These are phyloP conservation scores for Melanogaster broomeanus DNA, from an alignment of 768 basidiomycete species.

Conservation along the genomic window DNA sequence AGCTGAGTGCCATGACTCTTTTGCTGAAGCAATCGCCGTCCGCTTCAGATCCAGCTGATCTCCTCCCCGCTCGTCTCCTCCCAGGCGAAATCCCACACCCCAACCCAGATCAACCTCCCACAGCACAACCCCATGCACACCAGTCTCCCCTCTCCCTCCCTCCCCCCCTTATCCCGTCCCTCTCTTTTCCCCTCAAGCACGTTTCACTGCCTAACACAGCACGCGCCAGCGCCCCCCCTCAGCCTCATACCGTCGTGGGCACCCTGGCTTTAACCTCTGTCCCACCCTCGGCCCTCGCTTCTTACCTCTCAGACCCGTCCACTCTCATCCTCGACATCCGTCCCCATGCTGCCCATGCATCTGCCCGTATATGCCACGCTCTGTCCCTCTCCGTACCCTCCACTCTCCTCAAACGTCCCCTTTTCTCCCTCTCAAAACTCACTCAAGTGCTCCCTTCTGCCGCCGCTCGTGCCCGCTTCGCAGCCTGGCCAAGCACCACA, in stretches of 20 bases:
- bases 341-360: constrained; percentile 70
- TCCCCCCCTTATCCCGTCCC: constrained; percentile 25
- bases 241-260: neutral
- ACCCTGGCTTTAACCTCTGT: constrained; percentile 23
- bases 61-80: constrained; percentile 41
- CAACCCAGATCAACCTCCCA: constrained; percentile 8
- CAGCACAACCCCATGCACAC: too few species aligned
- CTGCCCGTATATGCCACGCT: constrained; percentile 66
- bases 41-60: constrained; percentile 41
- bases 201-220: neutral
- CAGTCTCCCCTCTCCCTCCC: constrained; percentile 32
- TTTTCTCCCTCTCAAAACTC: constrained; percentile 79
- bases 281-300: too few species aligned
- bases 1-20: constrained; percentile 38
- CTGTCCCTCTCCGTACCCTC: too few species aligned
- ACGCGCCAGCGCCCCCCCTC: neutral
- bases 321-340: too few species aligned
- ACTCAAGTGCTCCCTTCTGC: constrained; percentile 75
- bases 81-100: constrained; percentile 20
- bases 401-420: too few species aligned
- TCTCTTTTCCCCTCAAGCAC: constrained; percentile 1
- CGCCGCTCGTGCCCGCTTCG: constrained; percentile 58
- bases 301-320: too few species aligned
- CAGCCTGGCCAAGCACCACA: constrained; percentile 54
- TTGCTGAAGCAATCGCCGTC: constrained; percentile 55